These are phyloP conservation scores for Grammothele lineata DNA, from an alignment of 768 basidiomycete species.

Conservation along the genomic window DNA sequence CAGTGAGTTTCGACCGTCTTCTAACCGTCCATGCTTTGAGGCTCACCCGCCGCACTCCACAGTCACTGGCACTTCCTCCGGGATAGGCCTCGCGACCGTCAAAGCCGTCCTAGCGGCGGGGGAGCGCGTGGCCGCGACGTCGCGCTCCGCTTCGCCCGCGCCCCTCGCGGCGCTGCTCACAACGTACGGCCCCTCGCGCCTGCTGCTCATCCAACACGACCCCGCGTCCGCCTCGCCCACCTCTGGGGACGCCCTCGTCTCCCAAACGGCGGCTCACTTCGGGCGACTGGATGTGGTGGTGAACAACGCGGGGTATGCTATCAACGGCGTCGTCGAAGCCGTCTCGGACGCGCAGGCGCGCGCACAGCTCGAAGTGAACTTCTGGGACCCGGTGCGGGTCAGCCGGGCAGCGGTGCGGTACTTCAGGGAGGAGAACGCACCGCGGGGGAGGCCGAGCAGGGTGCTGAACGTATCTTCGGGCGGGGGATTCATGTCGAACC, in stretches of 20 bases:
- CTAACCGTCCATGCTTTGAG: too few relatives aligned
- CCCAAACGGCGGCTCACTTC: slow-evolving; percentile 13
- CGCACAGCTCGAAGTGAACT: slow-evolving; percentile 36
- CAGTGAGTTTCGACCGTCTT: too few relatives aligned
- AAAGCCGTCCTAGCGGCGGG: too few relatives aligned
- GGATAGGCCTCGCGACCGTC: too few relatives aligned
- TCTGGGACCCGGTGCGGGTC: slow-evolving; percentile 42
- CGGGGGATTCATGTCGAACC: slow-evolving; percentile 31
- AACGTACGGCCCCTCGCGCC: too few relatives aligned
- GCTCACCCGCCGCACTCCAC: too few relatives aligned
- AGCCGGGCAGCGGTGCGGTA: slow-evolving; percentile 16
- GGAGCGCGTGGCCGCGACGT: too few relatives aligned
- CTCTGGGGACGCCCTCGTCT: slow-evolving; percentile 13
- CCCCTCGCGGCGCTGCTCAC: too few relatives aligned
- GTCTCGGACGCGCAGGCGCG: slow-evolving; percentile 31
- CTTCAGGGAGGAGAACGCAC: slow-evolving; percentile 16
- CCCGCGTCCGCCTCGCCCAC: too few relatives aligned
- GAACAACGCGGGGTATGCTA: slow-evolving; percentile 24
- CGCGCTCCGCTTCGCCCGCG: too few relatives aligned
- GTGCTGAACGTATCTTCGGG: slow-evolving; percentile 31
- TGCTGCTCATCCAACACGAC: too few relatives aligned
- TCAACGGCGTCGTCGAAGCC: slow-evolving; percentile 34
- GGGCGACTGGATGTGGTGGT: slow-evolving; percentile 29
- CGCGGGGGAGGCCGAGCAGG: slow-evolving; percentile 17
- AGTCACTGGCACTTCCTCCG: too few relatives aligned